A percentile compares a stretch with the other conserved stretches of the same genome.
Evolutionary conservation across 1,284 basidiomycete species (phyloP).

Genomic region (Kalmanozyma brasiliensis): DNA sequence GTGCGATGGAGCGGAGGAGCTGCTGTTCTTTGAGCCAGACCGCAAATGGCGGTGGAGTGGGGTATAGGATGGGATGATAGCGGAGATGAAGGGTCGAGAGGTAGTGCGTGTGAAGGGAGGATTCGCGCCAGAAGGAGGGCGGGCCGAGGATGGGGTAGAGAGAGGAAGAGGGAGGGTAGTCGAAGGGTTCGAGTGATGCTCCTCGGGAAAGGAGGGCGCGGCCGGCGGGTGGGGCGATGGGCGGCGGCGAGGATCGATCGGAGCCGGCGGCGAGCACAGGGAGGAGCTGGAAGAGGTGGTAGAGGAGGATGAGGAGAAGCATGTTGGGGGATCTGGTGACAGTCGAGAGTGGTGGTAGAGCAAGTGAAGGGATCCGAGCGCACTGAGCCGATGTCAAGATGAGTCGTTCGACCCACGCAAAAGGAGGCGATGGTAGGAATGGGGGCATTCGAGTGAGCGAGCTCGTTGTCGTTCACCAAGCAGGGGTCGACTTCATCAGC

Average conservation of each 20-base stretch:
- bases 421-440: too few relatives aligned
- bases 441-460: too few relatives aligned
- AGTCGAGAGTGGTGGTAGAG: too few relatives aligned
- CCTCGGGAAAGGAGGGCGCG: constrained; percentile 17
- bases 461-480: too few relatives aligned
- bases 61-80: constrained; percentile 15
- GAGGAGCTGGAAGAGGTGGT: neutral
- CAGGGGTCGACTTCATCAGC: too few relatives aligned
- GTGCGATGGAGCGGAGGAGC: constrained; percentile 23
- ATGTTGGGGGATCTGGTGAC: constrained; percentile 2
- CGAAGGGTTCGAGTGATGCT: constrained; percentile 15
- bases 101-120: constrained; percentile 18
- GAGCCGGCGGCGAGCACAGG: neutral
- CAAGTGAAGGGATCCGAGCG: too few relatives aligned
- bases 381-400: too few relatives aligned
- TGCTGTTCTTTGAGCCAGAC: constrained; percentile 38
- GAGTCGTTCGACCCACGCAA: too few relatives aligned
- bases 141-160: constrained; percentile 17
- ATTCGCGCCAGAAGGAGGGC: constrained; percentile 21
- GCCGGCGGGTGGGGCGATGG: constrained; percentile 20
- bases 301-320: neutral
- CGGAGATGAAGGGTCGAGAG: constrained; percentile 2
- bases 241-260: neutral
- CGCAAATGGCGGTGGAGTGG: constrained; percentile 12
- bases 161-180: constrained; percentile 8